These are phyloP conservation scores for Suillus subalutaceus DNA, from an alignment of 768 basidiomycete genomes.

Conservation along the genomic window DNA sequence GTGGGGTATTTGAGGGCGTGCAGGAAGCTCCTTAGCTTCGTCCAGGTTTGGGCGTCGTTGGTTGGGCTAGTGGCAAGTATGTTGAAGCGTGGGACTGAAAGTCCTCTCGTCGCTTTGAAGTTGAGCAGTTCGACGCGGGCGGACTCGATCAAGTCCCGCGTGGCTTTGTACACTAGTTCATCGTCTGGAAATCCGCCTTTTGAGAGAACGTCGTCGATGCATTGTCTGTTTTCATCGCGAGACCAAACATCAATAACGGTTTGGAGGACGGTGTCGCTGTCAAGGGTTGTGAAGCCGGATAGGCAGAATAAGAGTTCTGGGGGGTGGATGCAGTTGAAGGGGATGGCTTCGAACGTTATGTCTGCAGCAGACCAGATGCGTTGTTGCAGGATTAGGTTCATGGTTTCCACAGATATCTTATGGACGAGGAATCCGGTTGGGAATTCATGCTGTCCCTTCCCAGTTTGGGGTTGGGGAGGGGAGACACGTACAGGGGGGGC, in stretches of 20 bases:
- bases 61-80: neutral
- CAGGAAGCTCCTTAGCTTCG: neutral
- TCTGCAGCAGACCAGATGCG: neutral
- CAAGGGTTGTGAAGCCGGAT: neutral
- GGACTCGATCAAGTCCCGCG: neutral
- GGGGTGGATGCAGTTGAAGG: neutral
- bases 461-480: neutral
- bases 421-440: constrained; percentile 1
- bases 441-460: neutral
- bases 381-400: neutral
- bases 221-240: neutral
- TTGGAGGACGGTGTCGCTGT: too few species aligned
- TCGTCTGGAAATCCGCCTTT: neutral
- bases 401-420: neutral
- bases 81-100: neutral
- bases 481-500: too few species aligned
- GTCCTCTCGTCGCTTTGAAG: neutral
- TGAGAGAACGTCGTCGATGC: neutral
- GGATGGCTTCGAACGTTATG: neutral
- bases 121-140: neutral
- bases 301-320: neutral
- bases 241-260: neutral
- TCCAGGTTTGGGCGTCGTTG: neutral
- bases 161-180: neutral
- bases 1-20: neutral